Base-by-base conservation (phyloP, 2,329 filamentous ascomycete species). In the Xylariales sp. region DNA sequence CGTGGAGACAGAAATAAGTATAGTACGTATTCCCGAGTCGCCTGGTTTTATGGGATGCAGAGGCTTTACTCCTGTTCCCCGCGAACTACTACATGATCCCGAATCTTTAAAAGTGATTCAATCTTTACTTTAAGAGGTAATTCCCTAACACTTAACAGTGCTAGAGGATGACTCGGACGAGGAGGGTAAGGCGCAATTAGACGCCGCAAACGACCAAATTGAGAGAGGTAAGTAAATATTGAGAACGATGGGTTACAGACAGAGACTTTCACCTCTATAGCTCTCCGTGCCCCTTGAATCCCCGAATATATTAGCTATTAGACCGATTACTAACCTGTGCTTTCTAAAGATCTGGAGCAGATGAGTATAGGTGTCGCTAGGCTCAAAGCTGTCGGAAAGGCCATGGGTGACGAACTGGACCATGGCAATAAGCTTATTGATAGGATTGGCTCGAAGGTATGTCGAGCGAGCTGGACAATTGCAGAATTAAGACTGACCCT, bases 351-450 rank as follows among this genome's bases (percentile, higher is more conserved):
- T 18, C 14, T 70, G 62, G 65, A 70, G 36, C 59, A 63, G 52
- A 70, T 70, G 68, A 65, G 62, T 16, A 30, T 64, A 34, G 68
- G 68, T 32, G 68, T 70, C 43, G 56, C 68, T n/a, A 57, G 62
- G 49, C 68, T 70, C 45, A 70, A 70, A 32, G 68, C 68, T 39
- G 63, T 96, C 28, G 92, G 92, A 16, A 84, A 86, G 72, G 92
- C 91, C 53, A 94, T 93, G 76, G 91, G 90, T 55, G 83, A 87
- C 54, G 93, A 96, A 78, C 86, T 96, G 30, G 90, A 93, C 69
- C 82, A 86, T 65, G 92, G 97, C 82, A 97, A 97, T 80, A 86
- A 86, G 74, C 78, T 83, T 75, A 91, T 97, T 75, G 90, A 92
- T 69, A 86, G 90, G 67, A 93, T 97, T 76, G 92, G 87, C 71